Evolutionary conservation across 2,329 filamentous ascomycete genomes (phyloP), one percentile per base, ranked within the genome.

Genomic region (Triangularia verruculosa): DNA sequence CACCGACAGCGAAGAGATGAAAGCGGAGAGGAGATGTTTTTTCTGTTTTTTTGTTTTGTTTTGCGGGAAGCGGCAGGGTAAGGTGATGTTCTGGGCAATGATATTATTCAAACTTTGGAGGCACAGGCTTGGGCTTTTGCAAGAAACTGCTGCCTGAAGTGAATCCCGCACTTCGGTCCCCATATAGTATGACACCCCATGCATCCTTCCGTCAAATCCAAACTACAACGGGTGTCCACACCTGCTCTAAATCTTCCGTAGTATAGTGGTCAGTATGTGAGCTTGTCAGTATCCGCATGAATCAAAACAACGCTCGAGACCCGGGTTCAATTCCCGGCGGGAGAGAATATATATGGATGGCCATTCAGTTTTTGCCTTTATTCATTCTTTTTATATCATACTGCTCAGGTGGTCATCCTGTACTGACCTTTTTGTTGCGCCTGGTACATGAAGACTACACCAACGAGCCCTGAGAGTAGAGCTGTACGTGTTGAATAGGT

Each of bases 241-340:
- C 22, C 25, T 54, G 8, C 25, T 47, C 7, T 4, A 27, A 7
- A 27, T 54, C 51, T 54, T 54, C 51, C 51, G 51, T 27, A 54
- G 51, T 54, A 54, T 54, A 54, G 51, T 54, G 51, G 51, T 54
- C 22, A 54, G 51, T 54, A 54, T 54, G 51, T 54, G 51, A 54
- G 51, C 51, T 54, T 54, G 51, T 54, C 51, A 54, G 27, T 54
- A 54, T 54, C 51, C 51, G 27, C n/a, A 2, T 1, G 39, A 20
- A 11, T 20, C n/a, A 54, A 54, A 54, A 54, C 51, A 54, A 25
- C 51, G 51, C 39, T 54, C 51, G 51, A 54, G 51, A 54, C 51
- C 51, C 24, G 51, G 51, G 51, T 54, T 54, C 22, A 54, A 54
- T 54, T 54, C 51, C 51, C 51, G 51, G 51, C 51, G 51, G 51